Evolutionary conservation across 257 asterid genomes (phyloP).

Genomic region (Solanum chilense): DNA sequence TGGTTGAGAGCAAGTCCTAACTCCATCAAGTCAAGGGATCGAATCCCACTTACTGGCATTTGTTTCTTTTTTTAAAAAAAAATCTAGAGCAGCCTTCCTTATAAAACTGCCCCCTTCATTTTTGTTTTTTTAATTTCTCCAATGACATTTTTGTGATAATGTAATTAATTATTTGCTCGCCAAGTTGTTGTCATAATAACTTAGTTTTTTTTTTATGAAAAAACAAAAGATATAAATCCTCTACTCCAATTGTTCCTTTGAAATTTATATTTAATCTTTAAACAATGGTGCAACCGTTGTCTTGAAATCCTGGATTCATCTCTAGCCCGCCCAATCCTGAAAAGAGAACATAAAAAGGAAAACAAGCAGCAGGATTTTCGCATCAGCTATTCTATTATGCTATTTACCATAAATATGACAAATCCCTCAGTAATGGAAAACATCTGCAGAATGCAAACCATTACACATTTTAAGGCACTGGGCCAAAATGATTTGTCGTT

Average conservation of each 20-base stretch:
- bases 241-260: not conserved
- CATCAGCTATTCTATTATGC: not conserved
- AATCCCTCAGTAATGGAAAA: not conserved
- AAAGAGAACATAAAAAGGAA: not conserved
- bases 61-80: not conserved
- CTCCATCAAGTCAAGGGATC: not conserved
- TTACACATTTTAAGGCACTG: not conserved
- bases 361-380: not conserved
- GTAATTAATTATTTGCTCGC: not conserved
- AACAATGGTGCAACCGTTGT: not conserved
- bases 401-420: not conserved
- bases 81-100: not conserved
- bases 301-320: not conserved
- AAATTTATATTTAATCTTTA: not conserved
- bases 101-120: not conserved
- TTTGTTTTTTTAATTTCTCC: not conserved
- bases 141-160: not conserved
- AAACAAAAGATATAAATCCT: not conserved
- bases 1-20: not conserved
- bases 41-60: not conserved
- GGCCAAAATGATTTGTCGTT: not conserved
- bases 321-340: not conserved
- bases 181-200: not conserved
- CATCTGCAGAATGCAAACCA: not conserved
- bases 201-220: too few species aligned